Conservation (phyloP, 2,329 filamentous ascomycete species). For the Harringtonia aguacate region DNA sequence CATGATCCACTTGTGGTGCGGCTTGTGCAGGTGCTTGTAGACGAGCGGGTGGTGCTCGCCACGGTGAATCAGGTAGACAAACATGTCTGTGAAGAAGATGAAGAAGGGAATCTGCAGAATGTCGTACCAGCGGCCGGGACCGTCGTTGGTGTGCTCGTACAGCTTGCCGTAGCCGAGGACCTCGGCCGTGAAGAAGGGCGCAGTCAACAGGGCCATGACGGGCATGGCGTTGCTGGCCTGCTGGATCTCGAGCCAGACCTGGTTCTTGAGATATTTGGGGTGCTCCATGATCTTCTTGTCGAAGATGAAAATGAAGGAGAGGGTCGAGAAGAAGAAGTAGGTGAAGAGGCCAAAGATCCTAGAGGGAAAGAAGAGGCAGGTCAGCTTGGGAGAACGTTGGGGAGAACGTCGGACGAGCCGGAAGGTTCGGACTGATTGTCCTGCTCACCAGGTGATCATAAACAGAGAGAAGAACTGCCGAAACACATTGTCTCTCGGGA, state of each 20-base stretch:
- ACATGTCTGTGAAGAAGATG: conserved; percentile 77
- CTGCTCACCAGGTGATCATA: conserved; percentile 69
- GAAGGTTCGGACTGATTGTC: neutral
- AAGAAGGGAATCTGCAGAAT: conserved; percentile 80
- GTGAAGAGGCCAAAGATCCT: conserved; percentile 79
- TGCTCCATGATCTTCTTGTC: conserved; percentile 83
- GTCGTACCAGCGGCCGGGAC: conserved; percentile 69
- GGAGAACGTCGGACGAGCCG: neutral
- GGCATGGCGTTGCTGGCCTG: conserved; percentile 72
- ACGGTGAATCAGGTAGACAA: conserved; percentile 88
- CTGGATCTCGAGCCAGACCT: conserved; percentile 74
- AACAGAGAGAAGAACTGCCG: conserved; percentile 70
- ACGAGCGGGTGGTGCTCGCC: conserved; percentile 68
- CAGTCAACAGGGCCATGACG: conserved; percentile 71
- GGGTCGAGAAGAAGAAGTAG: conserved; percentile 74
- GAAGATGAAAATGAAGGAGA: conserved; percentile 84
- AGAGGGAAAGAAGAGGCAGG: neutral
- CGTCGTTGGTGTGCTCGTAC: conserved; percentile 69
- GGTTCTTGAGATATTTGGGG: conserved; percentile 91
- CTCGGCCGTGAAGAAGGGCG: conserved; percentile 71
- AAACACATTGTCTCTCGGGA: conserved; percentile 64
- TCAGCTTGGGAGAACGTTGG: neutral
- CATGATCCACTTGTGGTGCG: conserved; percentile 99
- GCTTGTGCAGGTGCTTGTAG: conserved; percentile 90
- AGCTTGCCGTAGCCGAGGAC: conserved; percentile 77